Evolutionary conservation across 495 filamentous ascomycete species (phyloP).

Genomic region (Tuber microsphaerosporum): DNA sequence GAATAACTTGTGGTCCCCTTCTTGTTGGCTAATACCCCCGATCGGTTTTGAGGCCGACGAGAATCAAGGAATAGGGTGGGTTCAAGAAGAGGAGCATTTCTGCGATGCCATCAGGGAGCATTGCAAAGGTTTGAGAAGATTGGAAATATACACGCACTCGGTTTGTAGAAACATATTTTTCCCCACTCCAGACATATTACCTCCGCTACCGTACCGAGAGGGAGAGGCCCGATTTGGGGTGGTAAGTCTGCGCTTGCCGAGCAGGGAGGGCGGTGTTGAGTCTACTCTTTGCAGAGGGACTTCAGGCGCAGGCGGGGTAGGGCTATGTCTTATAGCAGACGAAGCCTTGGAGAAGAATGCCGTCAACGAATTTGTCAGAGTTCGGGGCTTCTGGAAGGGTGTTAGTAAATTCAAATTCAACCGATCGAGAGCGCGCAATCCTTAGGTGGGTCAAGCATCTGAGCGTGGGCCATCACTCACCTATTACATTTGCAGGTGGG

Average conservation of each 20-base stretch:
- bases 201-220: not conserved
- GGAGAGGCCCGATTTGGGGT: not conserved
- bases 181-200: not conserved
- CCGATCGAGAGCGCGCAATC: not conserved
- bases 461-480: not conserved
- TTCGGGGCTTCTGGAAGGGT: slow-evolving; percentile 1
- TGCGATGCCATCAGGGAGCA: slow-evolving; percentile 3
- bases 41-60: not conserved
- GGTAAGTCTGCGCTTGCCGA: slow-evolving; percentile 1
- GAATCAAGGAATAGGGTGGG: not conserved
- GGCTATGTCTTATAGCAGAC: not conserved
- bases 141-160: slow-evolving; percentile 2
- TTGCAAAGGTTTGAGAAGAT: not conserved
- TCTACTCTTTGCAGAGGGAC: not conserved
- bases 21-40: not conserved
- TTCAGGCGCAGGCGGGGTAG: not conserved
- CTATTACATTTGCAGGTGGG: not conserved
- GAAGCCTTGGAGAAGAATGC: not conserved
- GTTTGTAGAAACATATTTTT: slow-evolving; percentile 2
- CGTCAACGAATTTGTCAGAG: not conserved
- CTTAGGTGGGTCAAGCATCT: not conserved
- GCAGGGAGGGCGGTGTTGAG: slow-evolving; percentile 2
- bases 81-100: not conserved
- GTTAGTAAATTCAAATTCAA: not conserved
- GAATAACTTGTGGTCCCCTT: not conserved